Percentiles rank a stretch among this genome's conserved stretches.
Conservation (phyloP, 1,284 basidiomycete species). For the Boletus sp. region DNA sequence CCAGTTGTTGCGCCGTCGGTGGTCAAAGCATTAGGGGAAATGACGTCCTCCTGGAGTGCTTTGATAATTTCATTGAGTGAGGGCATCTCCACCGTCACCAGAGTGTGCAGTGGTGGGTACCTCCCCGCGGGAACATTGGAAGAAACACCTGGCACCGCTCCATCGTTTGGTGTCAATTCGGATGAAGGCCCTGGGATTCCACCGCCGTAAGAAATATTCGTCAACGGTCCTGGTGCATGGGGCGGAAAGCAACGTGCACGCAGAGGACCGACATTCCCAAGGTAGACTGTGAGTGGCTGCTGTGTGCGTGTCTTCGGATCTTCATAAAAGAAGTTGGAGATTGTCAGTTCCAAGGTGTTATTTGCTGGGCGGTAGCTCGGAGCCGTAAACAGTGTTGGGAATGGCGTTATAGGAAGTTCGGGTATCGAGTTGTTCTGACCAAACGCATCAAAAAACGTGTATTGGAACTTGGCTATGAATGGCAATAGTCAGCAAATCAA, state of each 20-base stretch:
- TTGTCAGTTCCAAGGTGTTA: slow-evolving; percentile 77
- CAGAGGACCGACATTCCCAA: slow-evolving; percentile 85
- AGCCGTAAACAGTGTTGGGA: slow-evolving; percentile 80
- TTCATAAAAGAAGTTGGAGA: slow-evolving; percentile 80
- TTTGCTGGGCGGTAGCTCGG: slow-evolving; percentile 70
- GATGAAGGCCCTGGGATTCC: slow-evolving; percentile 32
- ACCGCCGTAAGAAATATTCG: slow-evolving; percentile 53
- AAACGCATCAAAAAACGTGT: slow-evolving; percentile 90
- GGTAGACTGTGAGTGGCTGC: slow-evolving; percentile 80
- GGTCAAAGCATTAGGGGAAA: slow-evolving; percentile 37
- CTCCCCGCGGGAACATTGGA: slow-evolving; percentile 36
- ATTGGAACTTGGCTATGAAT: slow-evolving; percentile 78
- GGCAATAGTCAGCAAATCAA: slow-evolving; percentile 20
- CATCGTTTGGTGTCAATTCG: slow-evolving; percentile 32
- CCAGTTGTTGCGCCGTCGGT: slow-evolving; percentile 35
- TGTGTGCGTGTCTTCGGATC: slow-evolving; percentile 60
- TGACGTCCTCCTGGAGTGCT: slow-evolving; percentile 64
- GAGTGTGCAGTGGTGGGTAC: slow-evolving; percentile 62
- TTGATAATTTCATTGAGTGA: slow-evolving; percentile 66
- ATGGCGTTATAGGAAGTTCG: slow-evolving; percentile 79
- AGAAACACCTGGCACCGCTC: slow-evolving; percentile 27
- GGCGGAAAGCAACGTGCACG: slow-evolving; percentile 67
- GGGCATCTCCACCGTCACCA: slow-evolving; percentile 77
- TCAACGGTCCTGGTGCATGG: slow-evolving; percentile 59
- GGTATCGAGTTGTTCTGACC: slow-evolving; percentile 73